A percentile compares a stretch with the other conserved stretches of the same genome.
phyloP scores from a whole-genome alignment of 2,329 filamentous ascomycete species.

The Aspergillus quadrilineatus region DNA sequence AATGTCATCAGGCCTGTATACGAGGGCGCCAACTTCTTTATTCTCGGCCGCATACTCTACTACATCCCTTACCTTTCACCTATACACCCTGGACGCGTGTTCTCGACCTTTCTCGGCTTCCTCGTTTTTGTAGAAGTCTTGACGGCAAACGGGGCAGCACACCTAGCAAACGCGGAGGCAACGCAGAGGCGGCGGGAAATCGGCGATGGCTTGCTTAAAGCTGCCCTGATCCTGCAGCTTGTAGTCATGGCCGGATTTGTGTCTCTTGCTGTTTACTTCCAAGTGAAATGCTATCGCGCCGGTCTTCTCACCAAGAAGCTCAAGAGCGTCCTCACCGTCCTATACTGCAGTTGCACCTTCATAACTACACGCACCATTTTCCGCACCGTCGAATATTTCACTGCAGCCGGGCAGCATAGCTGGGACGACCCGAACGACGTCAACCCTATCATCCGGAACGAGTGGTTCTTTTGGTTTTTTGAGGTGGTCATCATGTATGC shows the following conservation, averaged over 20 bases:
- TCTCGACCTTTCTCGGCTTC: slow-evolving; percentile 58
- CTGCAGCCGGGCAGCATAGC: slow-evolving; percentile 31
- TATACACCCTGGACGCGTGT: slow-evolving; percentile 57
- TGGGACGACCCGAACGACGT: slow-evolving; percentile 36
- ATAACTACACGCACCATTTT: slow-evolving; percentile 46
- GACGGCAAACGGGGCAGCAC: slow-evolving; percentile 52
- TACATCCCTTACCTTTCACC: slow-evolving; percentile 49
- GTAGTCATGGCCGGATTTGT: slow-evolving; percentile 52
- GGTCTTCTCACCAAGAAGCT: slow-evolving; percentile 47
- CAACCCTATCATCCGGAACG: slow-evolving; percentile 40
- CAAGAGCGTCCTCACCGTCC: slow-evolving; percentile 40
- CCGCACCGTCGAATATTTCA: slow-evolving; percentile 53
- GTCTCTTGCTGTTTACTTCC: slow-evolving; percentile 47
- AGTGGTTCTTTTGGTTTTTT: slow-evolving; percentile 57
- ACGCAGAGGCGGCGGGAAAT: slow-evolving; percentile 38
- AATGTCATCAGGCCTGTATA: slow-evolving; percentile 38
- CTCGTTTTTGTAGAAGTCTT: slow-evolving; percentile 51
- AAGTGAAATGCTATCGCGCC: slow-evolving; percentile 41
- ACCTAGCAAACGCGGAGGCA: slow-evolving; percentile 43
- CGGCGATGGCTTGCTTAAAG: slow-evolving; percentile 50
- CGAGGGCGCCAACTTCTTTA: slow-evolving; percentile 51
- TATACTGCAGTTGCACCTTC: slow-evolving; percentile 51
- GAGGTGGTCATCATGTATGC: slow-evolving; percentile 53
- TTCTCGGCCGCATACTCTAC: slow-evolving; percentile 53
- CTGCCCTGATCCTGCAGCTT: slow-evolving; percentile 53